These are phyloP conservation scores for Fusarium tuaranense DNA, from an alignment of 2,329 filamentous ascomycete species.

Conservation along the genomic window DNA sequence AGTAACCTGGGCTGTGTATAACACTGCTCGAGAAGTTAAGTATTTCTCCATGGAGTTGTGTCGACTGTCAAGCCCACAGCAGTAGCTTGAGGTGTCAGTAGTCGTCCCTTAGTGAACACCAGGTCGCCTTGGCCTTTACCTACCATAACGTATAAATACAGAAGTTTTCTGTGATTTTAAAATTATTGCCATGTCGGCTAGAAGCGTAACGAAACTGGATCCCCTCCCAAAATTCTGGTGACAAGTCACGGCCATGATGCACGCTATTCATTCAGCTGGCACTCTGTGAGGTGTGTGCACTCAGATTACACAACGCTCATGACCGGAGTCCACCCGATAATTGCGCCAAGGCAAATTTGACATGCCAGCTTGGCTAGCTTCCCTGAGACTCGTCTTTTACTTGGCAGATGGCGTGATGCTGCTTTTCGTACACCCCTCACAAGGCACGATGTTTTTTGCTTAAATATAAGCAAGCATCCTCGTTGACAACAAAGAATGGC, in stretches of 20 bases:
- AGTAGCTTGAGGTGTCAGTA: neutral
- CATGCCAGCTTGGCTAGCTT: neutral
- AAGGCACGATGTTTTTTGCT: neutral
- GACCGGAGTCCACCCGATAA: neutral
- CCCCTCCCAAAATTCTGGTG: neutral
- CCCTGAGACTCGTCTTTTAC: neutral
- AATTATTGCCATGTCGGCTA: neutral
- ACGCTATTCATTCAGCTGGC: neutral
- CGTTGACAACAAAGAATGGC: neutral
- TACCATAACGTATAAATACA: too few relatives aligned
- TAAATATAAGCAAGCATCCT: neutral
- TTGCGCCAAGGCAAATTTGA: neutral
- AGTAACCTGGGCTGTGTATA: neutral
- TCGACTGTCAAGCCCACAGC: neutral
- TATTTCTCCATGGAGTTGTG: neutral
- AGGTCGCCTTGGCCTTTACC: too few relatives aligned
- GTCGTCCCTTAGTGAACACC: neutral
- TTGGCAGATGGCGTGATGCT: neutral
- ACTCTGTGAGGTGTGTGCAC: neutral
- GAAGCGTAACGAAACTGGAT: neutral
- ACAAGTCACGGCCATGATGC: neutral
- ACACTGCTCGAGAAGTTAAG: fast-evolving
- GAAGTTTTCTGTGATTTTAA: neutral
- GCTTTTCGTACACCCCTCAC: neutral
- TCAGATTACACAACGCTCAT: neutral